Conservation (phyloP, 805 yeast species). For the Pichia nakasei region DNA sequence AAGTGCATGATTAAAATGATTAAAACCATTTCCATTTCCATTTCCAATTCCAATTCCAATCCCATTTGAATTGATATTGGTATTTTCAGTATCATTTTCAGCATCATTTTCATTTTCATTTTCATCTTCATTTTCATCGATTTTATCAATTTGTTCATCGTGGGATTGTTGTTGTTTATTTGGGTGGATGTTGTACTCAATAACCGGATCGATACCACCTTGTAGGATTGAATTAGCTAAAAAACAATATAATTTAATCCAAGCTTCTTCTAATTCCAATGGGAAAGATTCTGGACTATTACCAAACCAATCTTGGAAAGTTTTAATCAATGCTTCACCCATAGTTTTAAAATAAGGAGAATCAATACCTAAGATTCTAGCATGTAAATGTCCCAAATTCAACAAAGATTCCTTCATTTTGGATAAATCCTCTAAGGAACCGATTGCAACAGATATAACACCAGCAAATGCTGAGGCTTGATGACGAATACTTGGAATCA, state of each 20-base stretch:
- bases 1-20: not conserved
- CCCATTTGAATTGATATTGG: too few species aligned
- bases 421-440: conserved; percentile 51
- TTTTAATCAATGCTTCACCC: conserved; percentile 65
- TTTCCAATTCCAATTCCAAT: not conserved
- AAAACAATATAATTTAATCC: conserved; percentile 64
- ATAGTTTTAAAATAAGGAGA: conserved; percentile 57
- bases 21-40: not conserved
- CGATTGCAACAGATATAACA: conserved; percentile 58
- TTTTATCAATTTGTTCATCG: not conserved
- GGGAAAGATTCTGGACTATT: conserved; percentile 34
- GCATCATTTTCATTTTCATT: not conserved
- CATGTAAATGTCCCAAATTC: conserved; percentile 64
- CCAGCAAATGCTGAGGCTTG: conserved; percentile 80
- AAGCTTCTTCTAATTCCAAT: conserved; percentile 53
- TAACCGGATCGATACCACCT: conserved; percentile 46
- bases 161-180: not conserved
- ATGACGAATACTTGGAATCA: conserved; percentile 68
- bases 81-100: not conserved
- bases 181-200: conserved; percentile 18
- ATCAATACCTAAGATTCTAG: conserved; percentile 67
- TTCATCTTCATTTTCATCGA: not conserved
- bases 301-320: conserved; percentile 55
- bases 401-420: conserved; percentile 50
- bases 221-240: conserved; percentile 60